A percentile compares a stretch with the other conserved stretches of the same genome.
phyloP scores from a whole-genome alignment of 148 eudicot genomes.

The Chenopodium berlandieri region DNA sequence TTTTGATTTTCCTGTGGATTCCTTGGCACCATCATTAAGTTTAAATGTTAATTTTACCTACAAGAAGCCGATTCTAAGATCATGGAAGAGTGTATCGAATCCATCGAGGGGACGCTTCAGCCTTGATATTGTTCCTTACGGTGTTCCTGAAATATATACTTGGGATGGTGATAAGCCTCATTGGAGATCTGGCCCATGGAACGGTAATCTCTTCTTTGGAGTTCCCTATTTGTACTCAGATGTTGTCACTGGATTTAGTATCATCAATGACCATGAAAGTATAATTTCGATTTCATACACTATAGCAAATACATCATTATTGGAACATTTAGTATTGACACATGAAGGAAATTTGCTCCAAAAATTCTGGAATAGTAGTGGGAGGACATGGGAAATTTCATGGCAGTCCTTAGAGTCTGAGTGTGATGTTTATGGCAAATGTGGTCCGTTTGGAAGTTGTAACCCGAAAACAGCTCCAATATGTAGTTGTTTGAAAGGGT shows the following conservation, averaged over 20 bases:
- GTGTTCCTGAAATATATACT: not conserved
- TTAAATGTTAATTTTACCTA: too few species aligned
- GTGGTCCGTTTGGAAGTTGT: constrained; percentile 34
- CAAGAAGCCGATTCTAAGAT: not conserved
- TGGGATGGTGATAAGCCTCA: not conserved
- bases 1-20: constrained; percentile 8
- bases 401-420: constrained; percentile 16
- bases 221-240: not conserved
- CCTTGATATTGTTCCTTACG: not conserved
- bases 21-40: too few species aligned
- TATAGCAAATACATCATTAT: not conserved
- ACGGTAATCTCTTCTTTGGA: constrained; percentile 9
- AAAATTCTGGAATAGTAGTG: constrained; percentile 16
- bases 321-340: constrained; percentile 4
- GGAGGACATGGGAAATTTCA: constrained; percentile 1
- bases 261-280: not conserved
- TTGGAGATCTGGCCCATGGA: constrained; percentile 21
- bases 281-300: not conserved
- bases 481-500: constrained; percentile 36
- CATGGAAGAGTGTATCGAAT: constrained; percentile 22
- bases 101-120: constrained; percentile 18
- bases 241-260: not conserved
- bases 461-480: not conserved
- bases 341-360: constrained; percentile 15
- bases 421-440: constrained; percentile 29